A percentile compares a stretch with the other conserved stretches of the same genome.
Evolutionary conservation across 305 asterid species (phyloP).

Genomic region (Ajuga reptans): DNA sequence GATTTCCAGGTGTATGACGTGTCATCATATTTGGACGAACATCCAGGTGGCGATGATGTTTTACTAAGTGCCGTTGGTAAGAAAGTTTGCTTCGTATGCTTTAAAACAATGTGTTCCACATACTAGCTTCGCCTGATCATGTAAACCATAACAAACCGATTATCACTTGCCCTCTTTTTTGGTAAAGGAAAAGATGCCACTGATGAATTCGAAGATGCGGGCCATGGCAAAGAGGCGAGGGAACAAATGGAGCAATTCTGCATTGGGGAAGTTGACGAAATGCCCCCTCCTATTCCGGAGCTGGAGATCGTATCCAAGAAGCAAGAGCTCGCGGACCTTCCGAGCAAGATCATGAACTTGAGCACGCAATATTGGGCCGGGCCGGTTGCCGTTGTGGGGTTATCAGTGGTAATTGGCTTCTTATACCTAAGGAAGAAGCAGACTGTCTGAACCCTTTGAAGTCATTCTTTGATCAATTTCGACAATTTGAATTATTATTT

Average conservation of each 20-base stretch:
- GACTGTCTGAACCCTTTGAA: conserved; percentile 13
- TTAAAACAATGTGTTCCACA: not conserved
- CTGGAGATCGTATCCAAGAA: conserved; percentile 39
- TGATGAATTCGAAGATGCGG: conserved; percentile 88
- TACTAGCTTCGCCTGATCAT: not conserved
- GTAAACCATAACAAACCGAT: not conserved
- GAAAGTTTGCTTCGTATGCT: not conserved
- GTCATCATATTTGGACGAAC: conserved; percentile 79
- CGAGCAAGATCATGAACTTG: conserved; percentile 34
- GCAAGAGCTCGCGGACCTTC: conserved; percentile 22
- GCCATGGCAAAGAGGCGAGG: conserved; percentile 76
- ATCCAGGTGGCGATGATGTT: conserved; percentile 93
- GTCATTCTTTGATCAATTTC: not conserved
- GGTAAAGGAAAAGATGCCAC: conserved; percentile 72
- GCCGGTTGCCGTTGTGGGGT: conserved; percentile 47
- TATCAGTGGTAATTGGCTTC: conserved; percentile 46
- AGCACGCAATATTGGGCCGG: conserved; percentile 58
- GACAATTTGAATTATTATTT: conserved; percentile 1
- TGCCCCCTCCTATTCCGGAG: conserved; percentile 48
- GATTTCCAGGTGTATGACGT: conserved; percentile 74
- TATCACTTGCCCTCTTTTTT: not conserved
- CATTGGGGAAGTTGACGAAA: conserved; percentile 69
- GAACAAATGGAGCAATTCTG: conserved; percentile 66
- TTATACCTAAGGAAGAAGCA: conserved; percentile 52
- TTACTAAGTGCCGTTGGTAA: conserved; percentile 57